These are phyloP conservation scores for Penicillium fimorum DNA, from an alignment of 495 filamentous ascomycete species.

Conservation along the genomic window DNA sequence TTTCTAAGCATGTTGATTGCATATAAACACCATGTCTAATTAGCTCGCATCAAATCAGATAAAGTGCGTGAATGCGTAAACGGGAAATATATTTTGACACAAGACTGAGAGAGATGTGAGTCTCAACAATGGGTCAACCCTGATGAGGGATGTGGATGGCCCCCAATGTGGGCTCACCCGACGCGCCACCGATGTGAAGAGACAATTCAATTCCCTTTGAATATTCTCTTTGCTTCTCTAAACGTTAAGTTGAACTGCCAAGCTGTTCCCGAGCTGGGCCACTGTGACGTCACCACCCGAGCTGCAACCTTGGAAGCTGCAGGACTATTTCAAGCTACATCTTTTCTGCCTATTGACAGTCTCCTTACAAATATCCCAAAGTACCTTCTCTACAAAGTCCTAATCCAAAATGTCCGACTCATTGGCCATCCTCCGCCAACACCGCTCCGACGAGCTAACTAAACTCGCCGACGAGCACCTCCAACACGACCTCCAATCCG, in stretches of 20 bases:
- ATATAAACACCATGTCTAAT: too few relatives aligned
- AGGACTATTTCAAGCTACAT: background rate
- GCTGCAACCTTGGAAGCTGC: background rate
- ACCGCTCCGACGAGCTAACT: conserved; percentile 51
- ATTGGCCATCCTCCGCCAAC: conserved; percentile 55
- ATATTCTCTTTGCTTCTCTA: background rate
- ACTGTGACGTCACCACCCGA: conserved; percentile 6
- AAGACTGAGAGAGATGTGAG: too few relatives aligned
- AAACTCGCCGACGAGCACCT: conserved; percentile 62
- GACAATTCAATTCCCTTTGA: too few relatives aligned
- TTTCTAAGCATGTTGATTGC: too few relatives aligned
- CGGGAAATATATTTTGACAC: too few relatives aligned
- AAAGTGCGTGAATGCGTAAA: too few relatives aligned
- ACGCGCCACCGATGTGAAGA: too few relatives aligned
- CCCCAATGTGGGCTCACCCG: too few relatives aligned
- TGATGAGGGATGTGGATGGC: too few relatives aligned
- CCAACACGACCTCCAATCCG: conserved; percentile 56
- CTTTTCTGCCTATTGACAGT: background rate
- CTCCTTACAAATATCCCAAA: background rate
- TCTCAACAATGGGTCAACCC: too few relatives aligned
- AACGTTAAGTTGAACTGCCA: background rate
- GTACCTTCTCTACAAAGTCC: background rate
- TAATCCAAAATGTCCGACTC: conserved; percentile 43
- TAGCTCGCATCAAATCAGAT: too few relatives aligned
- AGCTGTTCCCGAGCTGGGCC: background rate